Base-by-base conservation (phyloP, 1,284 basidiomycete species). In the Xanthoconium separans region DNA sequence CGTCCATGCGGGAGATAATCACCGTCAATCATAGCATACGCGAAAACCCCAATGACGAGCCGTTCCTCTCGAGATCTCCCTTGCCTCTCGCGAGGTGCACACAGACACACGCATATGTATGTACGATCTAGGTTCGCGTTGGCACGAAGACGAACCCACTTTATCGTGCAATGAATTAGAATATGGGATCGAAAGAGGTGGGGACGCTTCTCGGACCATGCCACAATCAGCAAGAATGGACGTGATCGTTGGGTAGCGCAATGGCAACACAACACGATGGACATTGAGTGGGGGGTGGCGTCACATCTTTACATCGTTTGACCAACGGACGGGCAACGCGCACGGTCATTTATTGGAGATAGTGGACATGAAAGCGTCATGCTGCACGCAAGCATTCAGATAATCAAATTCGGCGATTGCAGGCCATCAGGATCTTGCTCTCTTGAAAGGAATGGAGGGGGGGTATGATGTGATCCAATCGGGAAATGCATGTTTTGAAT, bases 1-100 rank as follows among this genome's bases (percentile, higher is more conserved):
- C 30, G 39, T 36, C 50, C 61, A 52, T 59, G 61, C 58, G 27
- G 47, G 30, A 59, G 52, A 64, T 62, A 62, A 63, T 63, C 62
- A 62, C 61, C 61, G 64, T 64, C 46, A 60, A 62, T 52, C 61
- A 62, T 59, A 34, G 6, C 55, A 41, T 22, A 22, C 22, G 22
- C 22, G 22, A 22, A 22, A 22, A 22, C 48, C 22, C 40, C 40
- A 41, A 33, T 34, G 33, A 34, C 33, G 33, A 34, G 27, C 27
- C 16, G 40, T 42, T 42, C 22, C 24, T 18, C 3, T 27, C 27
- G 33, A 42, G 15, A 24, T 42, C 40, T 8, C 40, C 13, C 40
- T 13, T 20, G 9, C 27, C 27, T 27, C 27, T 27, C 27, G 27
- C 27, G 27, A 8, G 4, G n/a, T n/a, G n/a, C 22, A 20, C 13